A percentile compares a stretch with the other conserved stretches of the same genome.
phyloP scores from a whole-genome alignment of 768 basidiomycete genomes.

The Kwoniella mangroviensis region DNA sequence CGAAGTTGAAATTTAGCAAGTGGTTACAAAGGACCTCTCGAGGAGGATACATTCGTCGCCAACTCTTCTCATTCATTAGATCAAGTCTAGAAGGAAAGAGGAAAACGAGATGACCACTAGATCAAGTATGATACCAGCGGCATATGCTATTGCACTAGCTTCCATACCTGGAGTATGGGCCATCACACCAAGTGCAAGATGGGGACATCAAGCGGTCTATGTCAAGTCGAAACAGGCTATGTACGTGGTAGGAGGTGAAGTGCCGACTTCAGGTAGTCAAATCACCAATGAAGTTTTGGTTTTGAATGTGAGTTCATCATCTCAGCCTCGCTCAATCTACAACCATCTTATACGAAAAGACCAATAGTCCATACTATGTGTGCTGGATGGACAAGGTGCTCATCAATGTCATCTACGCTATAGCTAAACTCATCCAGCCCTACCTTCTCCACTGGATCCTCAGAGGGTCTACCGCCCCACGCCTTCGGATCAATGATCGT shows the following conservation, averaged over 20 bases:
- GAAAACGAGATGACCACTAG: background rate
- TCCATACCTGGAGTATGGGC: constrained; percentile 31
- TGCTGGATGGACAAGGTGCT: no score
- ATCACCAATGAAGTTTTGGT: constrained; percentile 56
- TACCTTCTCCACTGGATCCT: constrained; percentile 42
- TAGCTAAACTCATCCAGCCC: constrained; percentile 50
- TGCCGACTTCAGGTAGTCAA: constrained; percentile 32
- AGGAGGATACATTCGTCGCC: constrained; percentile 30
- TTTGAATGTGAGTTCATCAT: constrained; percentile 36
- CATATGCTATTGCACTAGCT: constrained; percentile 2
- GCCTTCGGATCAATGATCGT: constrained; percentile 49
- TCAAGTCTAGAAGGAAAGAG: background rate
- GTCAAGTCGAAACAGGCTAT: constrained; percentile 47
- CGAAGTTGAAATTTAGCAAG: no score
- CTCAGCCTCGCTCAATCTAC: no score
- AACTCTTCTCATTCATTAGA: background rate
- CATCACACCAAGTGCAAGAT: constrained; percentile 48
- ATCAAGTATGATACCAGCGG: constrained; percentile 2
- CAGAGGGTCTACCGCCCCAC: constrained; percentile 48
- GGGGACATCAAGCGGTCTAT: constrained; percentile 56
- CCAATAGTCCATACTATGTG: no score
- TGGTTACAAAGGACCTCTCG: constrained; percentile 31
- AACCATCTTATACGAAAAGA: no score
- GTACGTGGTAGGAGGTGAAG: constrained; percentile 55
- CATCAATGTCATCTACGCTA: no score